Percentiles rank a stretch among this genome's conserved stretches.
phyloP scores from a whole-genome alignment of 1,284 basidiomycete genomes.

The Tetrapyrgos nigripes region DNA sequence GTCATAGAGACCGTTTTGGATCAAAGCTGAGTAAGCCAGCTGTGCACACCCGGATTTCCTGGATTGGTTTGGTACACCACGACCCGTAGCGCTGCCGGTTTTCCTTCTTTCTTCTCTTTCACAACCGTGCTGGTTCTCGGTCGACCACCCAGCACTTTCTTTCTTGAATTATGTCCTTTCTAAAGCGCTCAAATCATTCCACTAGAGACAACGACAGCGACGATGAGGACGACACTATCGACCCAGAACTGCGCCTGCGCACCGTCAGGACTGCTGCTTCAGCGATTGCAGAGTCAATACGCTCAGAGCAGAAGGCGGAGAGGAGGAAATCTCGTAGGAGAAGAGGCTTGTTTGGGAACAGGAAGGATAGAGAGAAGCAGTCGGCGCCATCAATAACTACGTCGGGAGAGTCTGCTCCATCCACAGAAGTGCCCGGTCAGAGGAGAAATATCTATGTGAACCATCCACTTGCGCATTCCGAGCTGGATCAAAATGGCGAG shows the following conservation, averaged over 20 bases:
- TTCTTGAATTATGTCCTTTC: slow-evolving; percentile 29
- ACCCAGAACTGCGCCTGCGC: slow-evolving; percentile 84
- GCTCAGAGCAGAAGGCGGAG: slow-evolving; percentile 77
- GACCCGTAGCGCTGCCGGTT: slow-evolving; percentile 5
- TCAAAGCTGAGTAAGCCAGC: no score
- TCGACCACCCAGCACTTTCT: slow-evolving; percentile 3
- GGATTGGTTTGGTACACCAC: no score
- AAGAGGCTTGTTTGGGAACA: slow-evolving; percentile 62
- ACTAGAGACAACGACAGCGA: slow-evolving; percentile 53
- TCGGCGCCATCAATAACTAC: slow-evolving; percentile 33
- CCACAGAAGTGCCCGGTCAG: slow-evolving; percentile 53
- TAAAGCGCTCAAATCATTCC: slow-evolving; percentile 27
- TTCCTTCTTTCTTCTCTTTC: slow-evolving; percentile 7
- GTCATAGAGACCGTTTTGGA: no score
- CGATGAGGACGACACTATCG: slow-evolving; percentile 70
- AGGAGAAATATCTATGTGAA: slow-evolving; percentile 88
- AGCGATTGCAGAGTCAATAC: slow-evolving; percentile 86
- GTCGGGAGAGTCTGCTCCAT: slow-evolving; percentile 20
- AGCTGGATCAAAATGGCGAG: slow-evolving; percentile 78
- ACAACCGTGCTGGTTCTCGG: slow-evolving; percentile 21
- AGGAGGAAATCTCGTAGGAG: slow-evolving; percentile 66
- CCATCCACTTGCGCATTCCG: slow-evolving; percentile 63
- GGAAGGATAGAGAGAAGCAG: slow-evolving; percentile 54
- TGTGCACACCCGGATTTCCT: no score
- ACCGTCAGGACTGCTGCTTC: slow-evolving; percentile 90